These are phyloP conservation scores for Aspergillus ibericus DNA, from an alignment of 2,329 filamentous ascomycete species.

Conservation along the genomic window DNA sequence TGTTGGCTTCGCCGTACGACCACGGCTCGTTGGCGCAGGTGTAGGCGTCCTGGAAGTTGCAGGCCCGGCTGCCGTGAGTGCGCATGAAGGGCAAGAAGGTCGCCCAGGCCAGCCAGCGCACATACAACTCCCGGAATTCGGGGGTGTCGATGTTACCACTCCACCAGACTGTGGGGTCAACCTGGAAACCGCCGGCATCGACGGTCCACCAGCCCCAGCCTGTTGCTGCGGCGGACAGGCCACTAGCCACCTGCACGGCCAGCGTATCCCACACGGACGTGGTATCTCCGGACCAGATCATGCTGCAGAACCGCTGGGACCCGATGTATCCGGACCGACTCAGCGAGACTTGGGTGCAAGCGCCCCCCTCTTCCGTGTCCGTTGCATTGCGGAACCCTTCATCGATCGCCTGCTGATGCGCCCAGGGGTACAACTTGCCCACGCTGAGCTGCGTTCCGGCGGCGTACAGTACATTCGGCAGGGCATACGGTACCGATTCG, in stretches of 20 bases:
- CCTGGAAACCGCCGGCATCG: conserved; percentile 67
- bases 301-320: conserved; percentile 60
- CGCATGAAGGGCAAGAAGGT: conserved; percentile 61
- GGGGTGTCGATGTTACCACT: conserved; percentile 55
- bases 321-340: conserved; percentile 55
- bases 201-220: conserved; percentile 67
- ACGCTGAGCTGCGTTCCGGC: conserved; percentile 59
- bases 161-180: conserved; percentile 37
- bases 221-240: conserved; percentile 61
- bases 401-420: conserved; percentile 59
- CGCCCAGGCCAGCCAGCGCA: conserved; percentile 67
- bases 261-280: conserved; percentile 60
- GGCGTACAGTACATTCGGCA: conserved; percentile 50
- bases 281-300: conserved; percentile 63
- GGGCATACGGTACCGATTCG: conserved; percentile 33
- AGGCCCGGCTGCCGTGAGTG: conserved; percentile 60
- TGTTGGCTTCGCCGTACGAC: conserved; percentile 60
- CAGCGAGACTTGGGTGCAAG: conserved; percentile 50
- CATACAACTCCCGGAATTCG: conserved; percentile 60
- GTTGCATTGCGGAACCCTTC: conserved; percentile 56
- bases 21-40: conserved; percentile 56
- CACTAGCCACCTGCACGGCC: conserved; percentile 58
- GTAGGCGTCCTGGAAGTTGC: conserved; percentile 42
- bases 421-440: conserved; percentile 60
- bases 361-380: conserved; percentile 47